Conservation (phyloP, 73 alveolate genomes). For the Paramecium bursaria region DNA sequence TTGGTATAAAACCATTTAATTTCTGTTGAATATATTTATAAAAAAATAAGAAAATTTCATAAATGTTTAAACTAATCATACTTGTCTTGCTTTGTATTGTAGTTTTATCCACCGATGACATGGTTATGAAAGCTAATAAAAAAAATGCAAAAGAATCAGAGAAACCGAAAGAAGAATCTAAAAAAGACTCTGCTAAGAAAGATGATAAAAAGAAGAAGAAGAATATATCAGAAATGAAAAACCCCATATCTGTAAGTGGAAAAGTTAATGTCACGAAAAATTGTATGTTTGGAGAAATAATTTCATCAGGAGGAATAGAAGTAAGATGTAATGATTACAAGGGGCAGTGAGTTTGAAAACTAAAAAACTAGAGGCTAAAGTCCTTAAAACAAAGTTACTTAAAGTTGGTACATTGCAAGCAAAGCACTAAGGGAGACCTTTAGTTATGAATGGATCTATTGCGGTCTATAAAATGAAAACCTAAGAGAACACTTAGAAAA, state of each 20-base stretch:
- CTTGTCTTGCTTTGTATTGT: too few species aligned
- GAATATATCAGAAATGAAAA: conserved; percentile 27
- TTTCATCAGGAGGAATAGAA: conserved; percentile 52
- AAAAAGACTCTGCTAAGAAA: too few species aligned
- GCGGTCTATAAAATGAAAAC: conserved; percentile 53
- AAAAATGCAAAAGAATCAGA: too few species aligned
- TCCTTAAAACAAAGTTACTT: conserved; percentile 36
- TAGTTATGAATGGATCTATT: conserved; percentile 46
- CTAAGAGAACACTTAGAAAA: conserved; percentile 35
- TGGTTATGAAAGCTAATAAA: too few species aligned
- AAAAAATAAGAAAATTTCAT: too few species aligned
- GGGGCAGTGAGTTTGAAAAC: conserved; percentile 26
- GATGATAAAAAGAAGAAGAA: neutral
- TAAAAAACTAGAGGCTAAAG: conserved; percentile 40
- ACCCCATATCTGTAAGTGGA: conserved; percentile 42
- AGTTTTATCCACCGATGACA: too few species aligned
- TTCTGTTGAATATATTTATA: too few species aligned
- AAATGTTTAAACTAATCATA: too few species aligned
- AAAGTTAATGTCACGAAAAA: conserved; percentile 31
- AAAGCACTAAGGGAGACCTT: conserved; percentile 22
- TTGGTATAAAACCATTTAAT: conserved; percentile 1
- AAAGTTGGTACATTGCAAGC: conserved; percentile 49
- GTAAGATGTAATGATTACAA: neutral
- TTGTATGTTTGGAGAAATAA: conserved; percentile 55
- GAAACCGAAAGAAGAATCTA: too few species aligned